Percentiles rank a stretch among this genome's conserved stretches.
These are phyloP conservation scores for Pseudopithomyces maydicus DNA, from an alignment of 2,329 filamentous ascomycete genomes.

Conservation along the genomic window DNA sequence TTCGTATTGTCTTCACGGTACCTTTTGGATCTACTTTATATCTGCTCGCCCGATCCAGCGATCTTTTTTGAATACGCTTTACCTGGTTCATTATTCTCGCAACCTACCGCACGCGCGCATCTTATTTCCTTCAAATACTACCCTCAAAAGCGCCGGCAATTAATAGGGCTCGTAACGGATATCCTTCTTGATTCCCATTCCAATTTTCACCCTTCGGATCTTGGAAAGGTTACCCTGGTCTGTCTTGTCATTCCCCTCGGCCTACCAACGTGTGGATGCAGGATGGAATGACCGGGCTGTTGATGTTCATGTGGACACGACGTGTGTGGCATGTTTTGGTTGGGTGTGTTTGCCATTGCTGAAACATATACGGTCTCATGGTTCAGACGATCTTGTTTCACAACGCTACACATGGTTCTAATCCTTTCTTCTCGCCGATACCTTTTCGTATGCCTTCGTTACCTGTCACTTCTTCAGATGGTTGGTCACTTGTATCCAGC, in stretches of 20 bases:
- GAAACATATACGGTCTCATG: conserved; percentile 18
- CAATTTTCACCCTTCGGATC: conserved; percentile 2
- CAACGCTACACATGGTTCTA: conserved; percentile 6
- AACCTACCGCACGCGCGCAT: conserved; percentile 20
- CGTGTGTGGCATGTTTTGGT: conserved; percentile 9
- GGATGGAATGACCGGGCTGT: conserved; percentile 8
- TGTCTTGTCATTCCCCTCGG: neutral
- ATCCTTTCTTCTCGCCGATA: conserved; percentile 8
- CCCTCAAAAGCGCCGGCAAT: conserved; percentile 25
- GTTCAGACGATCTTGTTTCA: conserved; percentile 6
- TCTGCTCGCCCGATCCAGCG: conserved; percentile 13
- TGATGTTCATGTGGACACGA: conserved; percentile 14
- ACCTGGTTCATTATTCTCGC: conserved; percentile 20
- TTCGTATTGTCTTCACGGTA: conserved; percentile 19
- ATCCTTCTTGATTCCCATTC: conserved; percentile 12
- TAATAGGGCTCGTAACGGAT: conserved; percentile 26
- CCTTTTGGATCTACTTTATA: conserved; percentile 5
- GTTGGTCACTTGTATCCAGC: conserved; percentile 8
- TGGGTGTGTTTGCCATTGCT: conserved; percentile 9
- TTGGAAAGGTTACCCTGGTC: conserved; percentile 2
- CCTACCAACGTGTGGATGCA: conserved; percentile 9
- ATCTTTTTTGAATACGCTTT: conserved; percentile 10
- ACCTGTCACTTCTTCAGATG: conserved; percentile 10
- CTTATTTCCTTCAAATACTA: conserved; percentile 22
- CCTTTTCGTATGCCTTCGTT: conserved; percentile 11